Conservation (phyloP, 192 early-diverging fungal species). For the Podila minutissima region DNA sequence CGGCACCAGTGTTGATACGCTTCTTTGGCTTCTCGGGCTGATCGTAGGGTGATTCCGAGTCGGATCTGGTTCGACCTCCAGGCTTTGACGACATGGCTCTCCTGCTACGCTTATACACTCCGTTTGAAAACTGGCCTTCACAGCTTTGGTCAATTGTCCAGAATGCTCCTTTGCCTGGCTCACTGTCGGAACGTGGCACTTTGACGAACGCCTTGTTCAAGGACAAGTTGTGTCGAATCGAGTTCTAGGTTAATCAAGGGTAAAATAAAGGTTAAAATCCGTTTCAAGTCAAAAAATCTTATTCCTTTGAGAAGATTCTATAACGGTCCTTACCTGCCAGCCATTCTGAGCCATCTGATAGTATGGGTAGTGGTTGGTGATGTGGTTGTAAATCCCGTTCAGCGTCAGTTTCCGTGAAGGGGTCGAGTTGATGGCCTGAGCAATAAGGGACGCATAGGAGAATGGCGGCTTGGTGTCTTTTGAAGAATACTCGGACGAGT, state of each 20-base stretch:
- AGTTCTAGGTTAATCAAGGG: constrained; percentile 70
- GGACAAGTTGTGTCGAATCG: constrained; percentile 96
- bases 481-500: constrained; percentile 44
- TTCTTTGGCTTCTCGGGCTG: constrained; percentile 31
- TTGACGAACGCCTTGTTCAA: constrained; percentile 94
- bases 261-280: not conserved
- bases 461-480: constrained; percentile 79
- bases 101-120: constrained; percentile 74
- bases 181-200: constrained; percentile 82
- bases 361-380: constrained; percentile 85
- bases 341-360: constrained; percentile 86
- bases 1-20: constrained; percentile 29
- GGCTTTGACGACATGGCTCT: constrained; percentile 52
- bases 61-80: constrained; percentile 3
- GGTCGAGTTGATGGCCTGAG: constrained; percentile 88
- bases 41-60: constrained; percentile 44
- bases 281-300: not conserved
- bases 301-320: not conserved
- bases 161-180: constrained; percentile 94
- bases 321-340: constrained; percentile 81
- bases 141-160: constrained; percentile 88
- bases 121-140: constrained; percentile 75
- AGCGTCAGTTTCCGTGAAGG: constrained; percentile 78
- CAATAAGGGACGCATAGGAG: constrained; percentile 90
- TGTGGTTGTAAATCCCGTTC: constrained; percentile 91